Percentiles rank a stretch among this genome's conserved stretches.
Conservation (phyloP, 2,329 filamentous ascomycete genomes). For the Fonsecaea pedrosoi region DNA sequence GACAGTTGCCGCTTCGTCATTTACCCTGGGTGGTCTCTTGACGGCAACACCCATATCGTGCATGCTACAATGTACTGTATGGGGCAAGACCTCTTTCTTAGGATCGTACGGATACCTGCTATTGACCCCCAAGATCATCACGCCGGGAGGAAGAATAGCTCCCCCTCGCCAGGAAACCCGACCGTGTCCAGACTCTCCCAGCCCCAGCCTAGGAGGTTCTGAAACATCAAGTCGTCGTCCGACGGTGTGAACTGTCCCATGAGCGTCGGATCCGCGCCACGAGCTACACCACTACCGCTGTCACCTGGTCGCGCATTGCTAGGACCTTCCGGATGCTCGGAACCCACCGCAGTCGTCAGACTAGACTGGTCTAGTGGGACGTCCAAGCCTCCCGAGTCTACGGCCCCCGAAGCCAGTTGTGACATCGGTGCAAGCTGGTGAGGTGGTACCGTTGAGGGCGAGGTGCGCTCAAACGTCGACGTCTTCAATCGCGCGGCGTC, state of each 20-base stretch:
- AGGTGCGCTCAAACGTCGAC: background rate
- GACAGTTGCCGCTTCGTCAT: no score
- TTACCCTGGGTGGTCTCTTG: no score
- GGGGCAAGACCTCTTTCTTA: no score
- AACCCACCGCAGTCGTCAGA: background rate
- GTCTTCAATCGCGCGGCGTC: slow-evolving; percentile 15
- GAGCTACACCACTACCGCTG: background rate
- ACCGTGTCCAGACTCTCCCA: slow-evolving; percentile 39
- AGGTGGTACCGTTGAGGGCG: background rate
- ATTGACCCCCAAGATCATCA: background rate
- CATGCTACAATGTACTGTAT: no score
- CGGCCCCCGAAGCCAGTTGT: background rate
- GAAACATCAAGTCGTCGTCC: slow-evolving; percentile 35
- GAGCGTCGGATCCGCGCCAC: background rate
- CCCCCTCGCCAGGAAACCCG: slow-evolving; percentile 28
- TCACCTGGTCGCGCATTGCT: background rate
- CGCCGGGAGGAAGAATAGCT: slow-evolving; percentile 13
- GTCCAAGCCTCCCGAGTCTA: background rate
- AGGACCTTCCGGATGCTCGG: background rate
- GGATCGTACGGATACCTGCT: no score
- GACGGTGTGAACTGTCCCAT: slow-evolving; percentile 30
- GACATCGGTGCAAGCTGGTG: background rate
- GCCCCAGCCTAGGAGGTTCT: slow-evolving; percentile 35
- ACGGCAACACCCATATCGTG: no score
- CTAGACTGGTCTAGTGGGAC: background rate